Evolutionary conservation across 768 basidiomycete species (phyloP).

Genomic region (Phanerochaete sordida): DNA sequence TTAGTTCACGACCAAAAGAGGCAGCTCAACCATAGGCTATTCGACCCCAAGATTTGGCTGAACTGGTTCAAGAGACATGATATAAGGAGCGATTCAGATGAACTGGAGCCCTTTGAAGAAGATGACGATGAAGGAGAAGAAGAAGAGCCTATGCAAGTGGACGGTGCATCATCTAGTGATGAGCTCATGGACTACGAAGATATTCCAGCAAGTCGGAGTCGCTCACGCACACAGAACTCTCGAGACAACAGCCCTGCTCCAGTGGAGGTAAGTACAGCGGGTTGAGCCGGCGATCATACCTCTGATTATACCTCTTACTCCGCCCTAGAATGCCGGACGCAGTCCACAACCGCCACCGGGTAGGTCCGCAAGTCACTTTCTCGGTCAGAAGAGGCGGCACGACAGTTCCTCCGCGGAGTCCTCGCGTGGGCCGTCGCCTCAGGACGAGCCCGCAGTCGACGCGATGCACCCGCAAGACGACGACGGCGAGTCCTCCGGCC

Average conservation of each 20-base stretch:
- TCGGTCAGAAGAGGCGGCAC: no score
- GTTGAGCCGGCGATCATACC: background rate
- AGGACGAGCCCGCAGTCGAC: no score
- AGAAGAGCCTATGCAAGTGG: background rate
- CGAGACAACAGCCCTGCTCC: background rate
- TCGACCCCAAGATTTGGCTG: background rate
- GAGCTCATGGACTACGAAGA: background rate
- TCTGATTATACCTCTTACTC: background rate
- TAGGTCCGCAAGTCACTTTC: no score
- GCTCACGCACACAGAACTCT: background rate
- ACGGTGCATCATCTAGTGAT: background rate
- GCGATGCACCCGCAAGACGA: no score
- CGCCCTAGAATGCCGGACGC: background rate
- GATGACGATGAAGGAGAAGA: no score
- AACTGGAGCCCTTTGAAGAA: background rate
- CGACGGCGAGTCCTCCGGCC: background rate
- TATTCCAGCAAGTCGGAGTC: no score
- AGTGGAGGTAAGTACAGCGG: background rate
- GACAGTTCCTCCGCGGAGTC: no score
- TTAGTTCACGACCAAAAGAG: background rate
- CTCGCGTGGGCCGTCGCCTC: no score
- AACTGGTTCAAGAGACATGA: background rate
- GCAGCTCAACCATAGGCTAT: background rate
- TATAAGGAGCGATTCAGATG: background rate
- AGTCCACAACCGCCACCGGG: background rate